Base-by-base conservation (phyloP, 2,329 filamentous ascomycete genomes). In the Cadophora sp. region DNA sequence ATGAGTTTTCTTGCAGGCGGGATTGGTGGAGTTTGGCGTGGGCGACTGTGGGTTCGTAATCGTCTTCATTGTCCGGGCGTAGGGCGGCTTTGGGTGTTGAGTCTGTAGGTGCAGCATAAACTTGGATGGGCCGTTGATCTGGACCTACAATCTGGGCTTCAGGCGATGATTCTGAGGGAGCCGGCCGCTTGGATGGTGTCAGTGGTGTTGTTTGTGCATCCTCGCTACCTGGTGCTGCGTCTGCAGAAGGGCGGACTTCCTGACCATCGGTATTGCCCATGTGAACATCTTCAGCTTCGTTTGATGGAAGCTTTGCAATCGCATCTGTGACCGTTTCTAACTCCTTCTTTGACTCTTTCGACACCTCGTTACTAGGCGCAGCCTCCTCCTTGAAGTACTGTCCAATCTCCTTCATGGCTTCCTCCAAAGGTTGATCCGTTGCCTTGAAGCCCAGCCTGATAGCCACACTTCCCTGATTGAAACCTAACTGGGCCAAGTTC, bases 401-500 rank as follows among this genome's bases (percentile, higher is more conserved):
- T 26, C 87, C 86, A 70, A 98, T 97, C 76, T 95, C 86, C 58
- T 84, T 82, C 89, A 97, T 93, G 11, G 95, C 95, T 71, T 95
- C 92, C 73, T 93, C 92, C 31, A 98, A 81, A 2, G 94, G 94
- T 77, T 88, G 88, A 14, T 91, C 89, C 7, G 92, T 96, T 71
- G 85, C 85, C 77, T 86, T 89, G 81, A 95, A 98, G 40, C 85
- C 89, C 68, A 99, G 81, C 67, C 92, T 87, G 65, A 99, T 85
- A 65, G 97, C 81, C 4, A 92, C 90, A 76, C 87, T 95, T 6
- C 96, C 95, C 59, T 88, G 91, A 77, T 94, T 97, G 75, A 97
- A 91, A 0, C 96, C 96, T 22, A 98, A 82, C 78, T 97, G 93
- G 5, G 89, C 90, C 56, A 99, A 80, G 0, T 93, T 94, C 83